Evolutionary conservation across 345 rosid species (phyloP).

Genomic region (Dipteronia sinensis): DNA sequence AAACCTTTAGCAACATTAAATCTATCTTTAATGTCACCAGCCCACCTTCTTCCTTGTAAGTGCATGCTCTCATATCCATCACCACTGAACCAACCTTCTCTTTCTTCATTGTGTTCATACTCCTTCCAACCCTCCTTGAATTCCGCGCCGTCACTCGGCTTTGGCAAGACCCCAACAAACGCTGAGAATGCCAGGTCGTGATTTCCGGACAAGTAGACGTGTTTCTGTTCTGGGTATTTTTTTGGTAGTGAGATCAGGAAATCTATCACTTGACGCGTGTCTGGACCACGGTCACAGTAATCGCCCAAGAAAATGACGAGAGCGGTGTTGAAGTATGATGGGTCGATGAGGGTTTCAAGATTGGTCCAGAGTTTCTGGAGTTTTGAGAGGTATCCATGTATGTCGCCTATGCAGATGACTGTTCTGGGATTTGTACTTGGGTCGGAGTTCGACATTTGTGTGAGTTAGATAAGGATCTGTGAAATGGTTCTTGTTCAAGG

Average conservation of each 20-base stretch:
- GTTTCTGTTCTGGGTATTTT: conserved; percentile 56
- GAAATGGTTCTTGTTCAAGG: too few species aligned
- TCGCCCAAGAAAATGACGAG: conserved; percentile 83
- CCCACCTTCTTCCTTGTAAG: conserved; percentile 81
- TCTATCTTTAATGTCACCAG: conserved; percentile 49
- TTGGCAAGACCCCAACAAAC: conserved; percentile 56
- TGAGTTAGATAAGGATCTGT: too few species aligned
- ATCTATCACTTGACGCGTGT: conserved; percentile 61
- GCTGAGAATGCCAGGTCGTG: conserved; percentile 81
- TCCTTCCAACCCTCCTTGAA: conserved; percentile 66
- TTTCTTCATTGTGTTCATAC: conserved; percentile 53
- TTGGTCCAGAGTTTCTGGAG: conserved; percentile 74
- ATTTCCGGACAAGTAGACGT: conserved; percentile 69
- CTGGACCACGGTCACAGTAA: conserved; percentile 88
- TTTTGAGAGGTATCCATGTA: conserved; percentile 69
- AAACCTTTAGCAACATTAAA: conserved; percentile 49
- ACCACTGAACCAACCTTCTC: conserved; percentile 80
- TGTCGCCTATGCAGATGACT: conserved; percentile 74
- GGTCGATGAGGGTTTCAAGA: conserved; percentile 48
- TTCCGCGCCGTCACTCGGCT: conserved; percentile 47
- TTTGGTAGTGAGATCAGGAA: conserved; percentile 55
- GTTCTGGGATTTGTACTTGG: conserved; percentile 38
- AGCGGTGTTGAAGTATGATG: conserved; percentile 54
- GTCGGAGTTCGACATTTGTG: conserved; percentile 9
- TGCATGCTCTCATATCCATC: conserved; percentile 69